Conservation (phyloP, 1,284 basidiomycete genomes). For the Ceratorhiza oryzae-sativae region DNA sequence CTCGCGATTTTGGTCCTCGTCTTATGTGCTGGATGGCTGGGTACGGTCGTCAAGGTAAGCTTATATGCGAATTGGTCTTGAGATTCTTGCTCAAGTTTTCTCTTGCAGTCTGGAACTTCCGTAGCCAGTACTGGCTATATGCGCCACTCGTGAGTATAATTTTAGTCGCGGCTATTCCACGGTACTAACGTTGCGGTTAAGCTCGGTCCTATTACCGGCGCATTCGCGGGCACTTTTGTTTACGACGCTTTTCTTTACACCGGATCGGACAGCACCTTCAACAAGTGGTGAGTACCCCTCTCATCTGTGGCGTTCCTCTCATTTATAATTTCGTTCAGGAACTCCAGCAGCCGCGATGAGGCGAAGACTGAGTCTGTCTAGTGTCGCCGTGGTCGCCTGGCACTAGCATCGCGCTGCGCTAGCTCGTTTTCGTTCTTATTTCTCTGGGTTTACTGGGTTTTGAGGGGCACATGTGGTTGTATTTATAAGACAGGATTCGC, state of each 20-base stretch:
- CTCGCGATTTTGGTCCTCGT: slow-evolving; percentile 69
- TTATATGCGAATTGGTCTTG: slow-evolving; percentile 8
- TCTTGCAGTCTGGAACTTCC: slow-evolving; percentile 36
- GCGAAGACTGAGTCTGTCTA: background rate
- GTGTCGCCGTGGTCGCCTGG: too few relatives aligned
- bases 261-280: slow-evolving; percentile 49
- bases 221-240: slow-evolving; percentile 48
- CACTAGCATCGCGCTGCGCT: too few relatives aligned
- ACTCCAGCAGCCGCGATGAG: too few relatives aligned
- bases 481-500: slow-evolving; percentile 10
- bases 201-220: slow-evolving; percentile 47
- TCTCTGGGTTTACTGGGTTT: slow-evolving; percentile 1
- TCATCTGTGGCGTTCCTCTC: background rate
- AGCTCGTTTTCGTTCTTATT: background rate
- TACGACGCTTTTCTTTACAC: slow-evolving; percentile 51
- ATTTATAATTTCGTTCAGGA: too few relatives aligned
- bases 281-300: slow-evolving; percentile 39
- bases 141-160: slow-evolving; percentile 61
- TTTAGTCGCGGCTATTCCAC: background rate
- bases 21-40: slow-evolving; percentile 66
- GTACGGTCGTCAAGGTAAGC: slow-evolving; percentile 57
- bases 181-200: slow-evolving; percentile 39
- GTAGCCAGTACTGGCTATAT: slow-evolving; percentile 79
- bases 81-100: slow-evolving; percentile 35
- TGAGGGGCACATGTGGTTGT: background rate